These are phyloP conservation scores for Cladosporium velox DNA, from an alignment of 2,329 filamentous ascomycete genomes.

Conservation along the genomic window DNA sequence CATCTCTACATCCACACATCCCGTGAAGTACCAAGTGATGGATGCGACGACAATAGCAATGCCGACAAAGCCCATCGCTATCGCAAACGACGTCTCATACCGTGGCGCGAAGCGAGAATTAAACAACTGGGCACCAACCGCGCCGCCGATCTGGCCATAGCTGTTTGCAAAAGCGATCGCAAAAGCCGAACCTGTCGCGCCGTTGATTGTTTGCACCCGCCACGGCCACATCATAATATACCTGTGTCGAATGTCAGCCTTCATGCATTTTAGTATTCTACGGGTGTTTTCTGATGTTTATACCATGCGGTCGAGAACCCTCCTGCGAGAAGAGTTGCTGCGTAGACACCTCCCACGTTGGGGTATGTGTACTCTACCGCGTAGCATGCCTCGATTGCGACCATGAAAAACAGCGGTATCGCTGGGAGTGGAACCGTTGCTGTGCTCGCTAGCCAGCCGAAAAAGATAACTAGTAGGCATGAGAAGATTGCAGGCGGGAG, in stretches of 20 bases:
- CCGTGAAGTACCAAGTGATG: conserved; percentile 19
- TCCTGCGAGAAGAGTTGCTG: conserved; percentile 20
- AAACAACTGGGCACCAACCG: conserved; percentile 47
- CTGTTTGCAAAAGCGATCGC: conserved; percentile 17
- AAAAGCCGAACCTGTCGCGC: conserved; percentile 22
- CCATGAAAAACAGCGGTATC: conserved; percentile 14
- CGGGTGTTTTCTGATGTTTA: background rate
- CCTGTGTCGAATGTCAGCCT: background rate
- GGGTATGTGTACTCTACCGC: conserved; percentile 19
- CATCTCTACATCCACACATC: background rate
- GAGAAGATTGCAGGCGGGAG: conserved; percentile 21
- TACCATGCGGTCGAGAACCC: conserved; percentile 6
- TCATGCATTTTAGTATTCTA: background rate
- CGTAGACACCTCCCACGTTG: conserved; percentile 20
- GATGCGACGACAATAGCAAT: conserved; percentile 6
- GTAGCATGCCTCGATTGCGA: conserved; percentile 21
- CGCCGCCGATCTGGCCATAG: conserved; percentile 49
- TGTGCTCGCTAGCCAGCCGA: conserved; percentile 21
- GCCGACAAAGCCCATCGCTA: conserved; percentile 22
- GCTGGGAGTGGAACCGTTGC: background rate
- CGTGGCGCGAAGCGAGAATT: conserved; percentile 21
- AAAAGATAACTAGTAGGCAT: conserved; percentile 19
- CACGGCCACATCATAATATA: conserved; percentile 24
- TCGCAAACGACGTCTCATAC: conserved; percentile 18
- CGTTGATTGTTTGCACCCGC: conserved; percentile 21